Evolutionary conservation across 441 rosid species (phyloP).

Genomic region (Iberis amara): DNA sequence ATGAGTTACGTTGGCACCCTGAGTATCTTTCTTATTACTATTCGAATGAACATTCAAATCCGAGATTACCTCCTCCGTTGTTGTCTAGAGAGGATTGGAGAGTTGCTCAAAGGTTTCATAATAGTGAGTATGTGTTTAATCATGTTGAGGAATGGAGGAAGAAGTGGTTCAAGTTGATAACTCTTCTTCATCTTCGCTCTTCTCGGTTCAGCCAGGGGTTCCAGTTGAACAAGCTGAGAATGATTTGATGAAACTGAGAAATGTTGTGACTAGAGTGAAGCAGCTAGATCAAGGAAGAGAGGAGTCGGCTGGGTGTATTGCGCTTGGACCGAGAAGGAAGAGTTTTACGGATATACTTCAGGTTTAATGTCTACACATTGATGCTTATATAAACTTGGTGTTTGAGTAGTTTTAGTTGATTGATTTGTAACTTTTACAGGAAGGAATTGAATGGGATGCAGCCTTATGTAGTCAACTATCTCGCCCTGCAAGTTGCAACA

Average conservation of each 20-base stretch:
- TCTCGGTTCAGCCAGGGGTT: slow-evolving; percentile 67
- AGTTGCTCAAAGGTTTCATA: slow-evolving; percentile 75
- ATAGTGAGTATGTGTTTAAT: slow-evolving; percentile 46
- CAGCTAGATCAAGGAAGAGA: slow-evolving; percentile 48
- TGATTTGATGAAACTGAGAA: slow-evolving; percentile 66
- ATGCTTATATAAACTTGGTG: neutral
- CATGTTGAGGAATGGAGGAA: slow-evolving; percentile 54
- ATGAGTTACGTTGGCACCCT: slow-evolving; percentile 78
- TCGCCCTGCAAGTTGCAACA: slow-evolving; percentile 66
- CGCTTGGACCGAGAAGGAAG: slow-evolving; percentile 76
- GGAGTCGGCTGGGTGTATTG: slow-evolving; percentile 35
- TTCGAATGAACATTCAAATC: slow-evolving; percentile 69
- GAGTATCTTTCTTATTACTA: slow-evolving; percentile 73
- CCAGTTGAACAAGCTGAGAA: slow-evolving; percentile 51
- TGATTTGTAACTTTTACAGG: slow-evolving; percentile 42
- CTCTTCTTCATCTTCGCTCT: slow-evolving; percentile 44
- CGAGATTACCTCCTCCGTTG: slow-evolving; percentile 78
- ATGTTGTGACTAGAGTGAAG: slow-evolving; percentile 41
- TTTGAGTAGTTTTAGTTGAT: neutral
- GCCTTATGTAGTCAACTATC: slow-evolving; percentile 50
- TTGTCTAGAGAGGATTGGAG: slow-evolving; percentile 92
- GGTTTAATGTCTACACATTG: slow-evolving; percentile 38
- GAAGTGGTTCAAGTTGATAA: slow-evolving; percentile 34
- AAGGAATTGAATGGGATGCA: slow-evolving; percentile 64
- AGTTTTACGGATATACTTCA: slow-evolving; percentile 96